Conservation (phyloP, 1,139 yeast species). For the Saccharomyces hybrid region DNA sequence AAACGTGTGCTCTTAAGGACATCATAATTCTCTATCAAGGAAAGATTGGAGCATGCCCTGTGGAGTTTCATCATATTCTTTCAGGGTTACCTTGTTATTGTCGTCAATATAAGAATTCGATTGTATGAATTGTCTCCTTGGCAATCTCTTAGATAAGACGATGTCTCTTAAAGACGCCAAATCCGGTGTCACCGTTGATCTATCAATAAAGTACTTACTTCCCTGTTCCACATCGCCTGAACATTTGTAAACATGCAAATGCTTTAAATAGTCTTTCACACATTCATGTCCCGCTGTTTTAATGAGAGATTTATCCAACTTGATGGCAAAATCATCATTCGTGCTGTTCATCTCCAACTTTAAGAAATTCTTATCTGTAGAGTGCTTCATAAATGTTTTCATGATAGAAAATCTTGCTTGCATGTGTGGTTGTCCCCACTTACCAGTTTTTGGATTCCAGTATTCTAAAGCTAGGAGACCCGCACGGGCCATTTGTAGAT, state of each 20-base stretch:
- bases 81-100: conserved; percentile 41
- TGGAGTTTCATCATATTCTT: conserved; percentile 69
- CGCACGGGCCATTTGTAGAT: conserved; percentile 79
- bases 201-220: conserved; percentile 50
- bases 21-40: conserved; percentile 45
- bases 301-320: conserved; percentile 54
- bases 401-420: conserved; percentile 84
- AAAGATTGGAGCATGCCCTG: conserved; percentile 74
- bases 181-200: conserved; percentile 60
- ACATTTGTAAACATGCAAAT: conserved; percentile 70
- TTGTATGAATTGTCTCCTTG: conserved; percentile 79
- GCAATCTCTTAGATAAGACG: conserved; percentile 64
- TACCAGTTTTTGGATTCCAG: conserved; percentile 73
- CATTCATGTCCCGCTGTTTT: conserved; percentile 64
- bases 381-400: conserved; percentile 66
- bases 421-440: conserved; percentile 97
- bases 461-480: conserved; percentile 75
- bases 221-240: conserved; percentile 68
- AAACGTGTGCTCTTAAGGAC: background rate
- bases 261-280: conserved; percentile 60
- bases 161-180: conserved; percentile 58
- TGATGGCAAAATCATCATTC: conserved; percentile 49
- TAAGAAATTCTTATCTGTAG: conserved; percentile 50
- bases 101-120: conserved; percentile 46
- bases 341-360: conserved; percentile 37